phyloP scores from a whole-genome alignment of 345 rosid genomes.

The Lepidium sativum region DNA sequence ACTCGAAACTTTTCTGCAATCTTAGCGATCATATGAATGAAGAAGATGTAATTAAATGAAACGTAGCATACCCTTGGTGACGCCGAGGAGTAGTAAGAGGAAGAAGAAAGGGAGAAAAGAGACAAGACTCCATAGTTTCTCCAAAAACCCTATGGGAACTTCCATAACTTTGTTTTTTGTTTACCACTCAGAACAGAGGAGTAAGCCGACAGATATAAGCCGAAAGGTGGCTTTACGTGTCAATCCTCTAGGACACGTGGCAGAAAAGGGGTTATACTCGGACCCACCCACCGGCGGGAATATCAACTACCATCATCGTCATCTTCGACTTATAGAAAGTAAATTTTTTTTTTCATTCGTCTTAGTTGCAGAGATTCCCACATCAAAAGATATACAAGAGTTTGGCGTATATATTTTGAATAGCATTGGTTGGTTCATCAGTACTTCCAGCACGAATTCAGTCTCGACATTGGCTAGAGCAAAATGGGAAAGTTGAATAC shows the following conservation, averaged over 20 bases:
- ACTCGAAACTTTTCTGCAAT: neutral
- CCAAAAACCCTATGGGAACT: slow-evolving; percentile 53
- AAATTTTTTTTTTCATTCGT: neutral
- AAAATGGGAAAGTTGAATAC: neutral
- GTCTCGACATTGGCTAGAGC: neutral
- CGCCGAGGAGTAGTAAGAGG: slow-evolving; percentile 52
- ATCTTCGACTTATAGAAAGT: neutral
- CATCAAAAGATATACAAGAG: neutral
- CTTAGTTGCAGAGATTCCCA: neutral
- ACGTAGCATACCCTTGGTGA: slow-evolving; percentile 14
- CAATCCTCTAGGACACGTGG: slow-evolving; percentile 7
- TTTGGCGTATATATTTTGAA: neutral
- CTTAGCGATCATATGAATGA: neutral
- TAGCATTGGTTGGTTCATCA: neutral
- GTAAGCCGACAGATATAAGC: slow-evolving; percentile 1
- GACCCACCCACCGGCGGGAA: neutral
- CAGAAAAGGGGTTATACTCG: neutral
- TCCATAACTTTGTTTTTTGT: slow-evolving; percentile 33
- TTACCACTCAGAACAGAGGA: neutral
- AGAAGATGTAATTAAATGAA: neutral
- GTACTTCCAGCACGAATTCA: neutral
- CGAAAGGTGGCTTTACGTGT: slow-evolving; percentile 15
- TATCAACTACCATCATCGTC: neutral
- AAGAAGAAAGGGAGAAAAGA: slow-evolving; percentile 66
- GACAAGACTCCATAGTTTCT: slow-evolving; percentile 60